These are phyloP conservation scores for Globisporangium camurandrum DNA, from an alignment of 352 stramenopile species.

Conservation along the genomic window DNA sequence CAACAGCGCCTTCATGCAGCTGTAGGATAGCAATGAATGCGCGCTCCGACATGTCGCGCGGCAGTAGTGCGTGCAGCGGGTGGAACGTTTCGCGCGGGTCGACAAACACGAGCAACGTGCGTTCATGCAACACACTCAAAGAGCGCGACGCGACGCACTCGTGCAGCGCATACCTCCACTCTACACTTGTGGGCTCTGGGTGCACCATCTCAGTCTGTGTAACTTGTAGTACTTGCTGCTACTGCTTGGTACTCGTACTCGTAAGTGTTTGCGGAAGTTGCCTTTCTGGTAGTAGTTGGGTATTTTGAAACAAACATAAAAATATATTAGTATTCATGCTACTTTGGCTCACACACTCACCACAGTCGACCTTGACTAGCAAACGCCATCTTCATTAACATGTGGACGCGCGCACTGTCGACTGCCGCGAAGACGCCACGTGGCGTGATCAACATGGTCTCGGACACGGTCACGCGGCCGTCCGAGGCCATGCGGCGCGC, in stretches of 20 bases:
- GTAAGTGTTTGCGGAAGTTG: too few relatives aligned
- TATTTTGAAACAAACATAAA: too few relatives aligned
- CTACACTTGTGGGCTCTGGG: not conserved
- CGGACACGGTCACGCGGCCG: slow-evolving; percentile 95
- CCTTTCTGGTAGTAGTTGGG: too few relatives aligned
- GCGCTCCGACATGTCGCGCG: not conserved
- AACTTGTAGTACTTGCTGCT: not conserved
- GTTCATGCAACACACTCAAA: slow-evolving; percentile 1
- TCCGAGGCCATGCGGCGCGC: slow-evolving; percentile 88
- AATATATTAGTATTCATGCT: too few relatives aligned
- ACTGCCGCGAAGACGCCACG: not conserved
- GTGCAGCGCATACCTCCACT: slow-evolving; percentile 8
- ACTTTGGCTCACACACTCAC: not conserved
- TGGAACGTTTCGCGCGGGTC: slow-evolving; percentile 7
- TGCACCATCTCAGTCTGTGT: not conserved
- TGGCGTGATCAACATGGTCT: slow-evolving; percentile 88
- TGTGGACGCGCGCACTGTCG: slow-evolving; percentile 9
- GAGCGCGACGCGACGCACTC: not conserved
- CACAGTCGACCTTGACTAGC: too few relatives aligned
- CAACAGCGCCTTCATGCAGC: slow-evolving; percentile 5
- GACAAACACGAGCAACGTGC: slow-evolving; percentile 11
- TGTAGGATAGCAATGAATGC: slow-evolving; percentile 7
- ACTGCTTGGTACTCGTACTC: too few relatives aligned
- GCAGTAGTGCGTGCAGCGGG: slow-evolving; percentile 12
- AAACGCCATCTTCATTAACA: too few relatives aligned